Conservation (phyloP, 768 basidiomycete species). For the Tulasnella calospora region DNA sequence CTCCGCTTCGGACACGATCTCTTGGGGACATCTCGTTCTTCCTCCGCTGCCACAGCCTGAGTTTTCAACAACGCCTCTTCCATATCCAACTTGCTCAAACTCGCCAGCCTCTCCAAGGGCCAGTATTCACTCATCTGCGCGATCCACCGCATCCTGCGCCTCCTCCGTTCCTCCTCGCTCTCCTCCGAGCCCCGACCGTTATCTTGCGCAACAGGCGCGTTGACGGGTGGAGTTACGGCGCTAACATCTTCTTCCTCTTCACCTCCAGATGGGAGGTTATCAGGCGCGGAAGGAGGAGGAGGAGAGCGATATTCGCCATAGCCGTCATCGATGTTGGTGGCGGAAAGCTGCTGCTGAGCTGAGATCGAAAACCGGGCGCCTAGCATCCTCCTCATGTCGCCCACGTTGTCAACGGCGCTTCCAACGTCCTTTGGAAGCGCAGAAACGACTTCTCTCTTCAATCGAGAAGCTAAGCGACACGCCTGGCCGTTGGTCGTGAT, state of each 20-base stretch:
- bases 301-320: constrained; percentile 17
- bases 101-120: constrained; percentile 71
- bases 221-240: constrained; percentile 34
- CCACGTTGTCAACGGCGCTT: constrained; percentile 67
- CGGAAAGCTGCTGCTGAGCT: constrained; percentile 37
- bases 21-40: constrained; percentile 6
- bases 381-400: constrained; percentile 53
- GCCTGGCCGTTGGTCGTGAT: constrained; percentile 90
- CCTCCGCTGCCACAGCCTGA: background rate
- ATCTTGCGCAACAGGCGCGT: constrained; percentile 28
- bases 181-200: constrained; percentile 2
- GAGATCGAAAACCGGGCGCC: background rate
- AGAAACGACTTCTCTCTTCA: constrained; percentile 77
- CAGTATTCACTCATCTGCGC: constrained; percentile 96
- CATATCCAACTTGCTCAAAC: constrained; percentile 66
- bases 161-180: constrained; percentile 36
- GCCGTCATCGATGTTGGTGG: background rate
- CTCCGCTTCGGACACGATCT: constrained; percentile 1
- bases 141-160: constrained; percentile 83
- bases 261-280: constrained; percentile 40
- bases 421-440: constrained; percentile 69
- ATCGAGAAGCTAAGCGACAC: constrained; percentile 72
- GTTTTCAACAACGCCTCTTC: constrained; percentile 45
- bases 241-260: constrained; percentile 33
- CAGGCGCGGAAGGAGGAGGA: constrained; percentile 22